A percentile compares a stretch with the other conserved stretches of the same genome.
These are phyloP conservation scores for Talaromyces sp. DNA, from an alignment of 2,329 filamentous ascomycete genomes.

Conservation along the genomic window DNA sequence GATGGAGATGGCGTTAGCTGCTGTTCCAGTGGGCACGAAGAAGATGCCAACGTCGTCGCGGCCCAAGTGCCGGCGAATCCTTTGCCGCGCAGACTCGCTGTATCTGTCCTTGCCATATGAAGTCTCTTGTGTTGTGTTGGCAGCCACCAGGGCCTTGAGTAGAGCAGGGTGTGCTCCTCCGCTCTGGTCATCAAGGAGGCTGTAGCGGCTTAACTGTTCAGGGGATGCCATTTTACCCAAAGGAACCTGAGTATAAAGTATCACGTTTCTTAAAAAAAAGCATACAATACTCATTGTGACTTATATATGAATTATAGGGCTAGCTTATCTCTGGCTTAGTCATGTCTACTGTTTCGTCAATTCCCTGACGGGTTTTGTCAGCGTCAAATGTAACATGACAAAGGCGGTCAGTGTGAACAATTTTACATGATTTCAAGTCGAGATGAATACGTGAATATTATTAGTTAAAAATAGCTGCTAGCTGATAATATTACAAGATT, in stretches of 20 bases:
- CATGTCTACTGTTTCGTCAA: background rate
- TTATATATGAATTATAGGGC: background rate
- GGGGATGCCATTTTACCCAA: background rate
- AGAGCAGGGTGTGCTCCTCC: conserved; percentile 49
- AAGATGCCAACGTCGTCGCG: conserved; percentile 38
- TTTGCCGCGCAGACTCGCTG: conserved; percentile 37
- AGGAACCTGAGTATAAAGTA: background rate
- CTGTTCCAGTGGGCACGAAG: conserved; percentile 51
- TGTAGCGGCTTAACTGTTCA: background rate
- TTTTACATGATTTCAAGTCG: no score
- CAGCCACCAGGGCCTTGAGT: conserved; percentile 43
- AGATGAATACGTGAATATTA: no score
- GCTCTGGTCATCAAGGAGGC: conserved; percentile 50
- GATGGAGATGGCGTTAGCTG: conserved; percentile 51
- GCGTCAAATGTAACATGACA: no score
- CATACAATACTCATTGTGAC: background rate
- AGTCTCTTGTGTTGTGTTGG: conserved; percentile 43
- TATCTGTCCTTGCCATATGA: conserved; percentile 48
- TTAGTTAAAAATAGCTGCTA: no score
- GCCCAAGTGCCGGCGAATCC: conserved; percentile 34
- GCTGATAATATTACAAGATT: no score
- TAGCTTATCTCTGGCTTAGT: background rate
- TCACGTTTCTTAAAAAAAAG: background rate
- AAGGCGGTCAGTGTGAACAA: no score
- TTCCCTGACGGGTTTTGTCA: no score